Conservation (phyloP, 2,329 filamentous ascomycete genomes). For the Dryadomyces quercus-mongolicae region DNA sequence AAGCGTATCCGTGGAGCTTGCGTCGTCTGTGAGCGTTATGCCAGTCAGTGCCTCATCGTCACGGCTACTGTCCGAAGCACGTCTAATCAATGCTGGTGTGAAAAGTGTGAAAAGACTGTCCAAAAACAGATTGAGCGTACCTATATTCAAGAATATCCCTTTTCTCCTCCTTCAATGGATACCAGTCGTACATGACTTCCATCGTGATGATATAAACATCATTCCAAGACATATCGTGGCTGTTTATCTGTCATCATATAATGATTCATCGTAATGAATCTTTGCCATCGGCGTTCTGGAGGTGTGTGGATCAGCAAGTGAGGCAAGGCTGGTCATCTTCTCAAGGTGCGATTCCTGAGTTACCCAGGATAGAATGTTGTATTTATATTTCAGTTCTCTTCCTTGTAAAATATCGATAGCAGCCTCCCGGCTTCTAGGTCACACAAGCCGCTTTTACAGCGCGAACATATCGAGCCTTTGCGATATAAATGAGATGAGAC, state of each 20-base stretch:
- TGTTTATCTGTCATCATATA: background rate
- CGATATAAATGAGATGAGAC: too few species aligned
- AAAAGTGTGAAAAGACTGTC: background rate
- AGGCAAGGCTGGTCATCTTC: background rate
- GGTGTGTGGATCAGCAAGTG: background rate
- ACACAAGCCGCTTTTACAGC: too few species aligned
- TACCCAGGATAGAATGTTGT: background rate
- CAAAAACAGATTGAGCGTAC: background rate
- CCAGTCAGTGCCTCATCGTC: too few species aligned
- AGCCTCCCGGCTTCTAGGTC: too few species aligned
- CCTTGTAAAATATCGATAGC: too few species aligned
- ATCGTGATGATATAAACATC: constrained; percentile 3
- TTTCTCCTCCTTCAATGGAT: background rate
- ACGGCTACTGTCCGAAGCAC: too few species aligned
- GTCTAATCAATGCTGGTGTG: background rate
- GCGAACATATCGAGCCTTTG: too few species aligned
- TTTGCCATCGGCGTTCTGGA: background rate
- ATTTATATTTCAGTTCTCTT: background rate
- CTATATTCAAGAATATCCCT: background rate
- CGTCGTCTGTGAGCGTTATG: background rate
- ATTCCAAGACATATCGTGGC: constrained; percentile 1
- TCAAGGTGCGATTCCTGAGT: background rate
- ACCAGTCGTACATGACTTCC: constrained; percentile 4
- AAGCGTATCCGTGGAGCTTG: background rate
- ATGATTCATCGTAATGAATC: background rate